Base-by-base conservation (phyloP, 179 eudicot species). In the Drosera spatulata region DNA sequence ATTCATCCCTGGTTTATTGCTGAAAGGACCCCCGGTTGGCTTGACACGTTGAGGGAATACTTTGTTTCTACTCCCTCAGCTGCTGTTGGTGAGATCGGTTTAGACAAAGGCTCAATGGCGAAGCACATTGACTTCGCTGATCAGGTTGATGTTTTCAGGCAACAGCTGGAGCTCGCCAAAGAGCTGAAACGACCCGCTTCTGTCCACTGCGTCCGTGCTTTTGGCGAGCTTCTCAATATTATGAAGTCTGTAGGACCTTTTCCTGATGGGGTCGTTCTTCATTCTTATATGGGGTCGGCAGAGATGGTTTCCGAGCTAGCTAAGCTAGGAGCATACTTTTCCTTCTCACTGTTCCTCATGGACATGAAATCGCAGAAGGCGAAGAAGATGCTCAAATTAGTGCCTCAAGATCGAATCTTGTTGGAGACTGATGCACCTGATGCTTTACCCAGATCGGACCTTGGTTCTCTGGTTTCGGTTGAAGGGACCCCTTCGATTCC, bases 341-440 rank as follows among this genome's bases (percentile, higher is more conserved):
- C 99, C 0, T 84, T 93, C 61, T 93, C 99, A 10, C 95, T 97
- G 52, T 84, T 80, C 66, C 82, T 86, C 33, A 81, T 89, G 96
- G 77, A 88, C 11, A 55, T 93, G 85, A 89, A 93, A 75, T 73
- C 76, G 50, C 80, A 77, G 68, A 89, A 89, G 73, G 97, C 83
- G 5, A 93, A 79, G 74, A 93, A 75, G 63, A 80, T 93, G 86
- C 54, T 93, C 63, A 89, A 84, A 72, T 73, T 80, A 0, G 82
- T 93, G 48, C 97, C 99, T 55, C 6, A 39, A 47, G 95, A 89
- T 13, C 82, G 90, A 74, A 84, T 93, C 43, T 77, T 93, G 61
- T 66, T 93, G 58, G 99, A 93, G 75, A 89, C 99, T 10, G 99
- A 89, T 77, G 99, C 90, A 73, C 86, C 99, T 10, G 99, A 89